A percentile compares a stretch with the other conserved stretches of the same genome.
Evolutionary conservation across 78 protist species (phyloP).

Genomic region (Dictyostelium capitatum): DNA sequence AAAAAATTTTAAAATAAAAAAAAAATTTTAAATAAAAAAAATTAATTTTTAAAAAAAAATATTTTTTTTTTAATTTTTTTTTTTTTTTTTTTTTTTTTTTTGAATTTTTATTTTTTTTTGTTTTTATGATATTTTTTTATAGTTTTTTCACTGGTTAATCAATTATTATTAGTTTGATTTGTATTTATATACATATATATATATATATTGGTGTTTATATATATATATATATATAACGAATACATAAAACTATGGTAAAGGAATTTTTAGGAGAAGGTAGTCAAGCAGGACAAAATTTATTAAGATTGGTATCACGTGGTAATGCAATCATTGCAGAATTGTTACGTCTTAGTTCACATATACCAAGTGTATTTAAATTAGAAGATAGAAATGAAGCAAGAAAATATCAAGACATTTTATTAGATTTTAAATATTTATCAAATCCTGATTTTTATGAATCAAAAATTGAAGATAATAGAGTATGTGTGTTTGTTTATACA

Average conservation of each 20-base stretch:
- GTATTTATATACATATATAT: too few relatives aligned
- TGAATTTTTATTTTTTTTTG: too few relatives aligned
- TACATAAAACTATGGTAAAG: not conserved
- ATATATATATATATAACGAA: too few relatives aligned
- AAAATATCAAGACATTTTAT: slow-evolving; percentile 83
- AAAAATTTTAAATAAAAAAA: too few relatives aligned
- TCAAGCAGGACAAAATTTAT: slow-evolving; percentile 83
- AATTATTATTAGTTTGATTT: too few relatives aligned
- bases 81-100: too few relatives aligned
- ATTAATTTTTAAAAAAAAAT: too few relatives aligned
- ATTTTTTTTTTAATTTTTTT: too few relatives aligned
- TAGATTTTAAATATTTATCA: slow-evolving; percentile 92
- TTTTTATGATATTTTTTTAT: too few relatives aligned
- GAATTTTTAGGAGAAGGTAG: slow-evolving; percentile 61
- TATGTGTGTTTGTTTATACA: not conserved
- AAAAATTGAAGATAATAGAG: slow-evolving; percentile 84
- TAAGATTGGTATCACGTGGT: slow-evolving; percentile 83
- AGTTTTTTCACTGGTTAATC: too few relatives aligned
- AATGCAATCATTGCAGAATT: slow-evolving; percentile 88
- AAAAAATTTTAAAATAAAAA: too few relatives aligned
- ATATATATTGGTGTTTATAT: too few relatives aligned
- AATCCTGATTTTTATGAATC: slow-evolving; percentile 89
- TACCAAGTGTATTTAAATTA: slow-evolving; percentile 69
- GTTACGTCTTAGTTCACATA: slow-evolving; percentile 62
- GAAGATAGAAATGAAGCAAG: slow-evolving; percentile 61